Evolutionary conservation across 2,329 filamentous ascomycete species (phyloP), one percentile per base, ranked within the genome.

Genomic region (Alternaria postmessia): DNA sequence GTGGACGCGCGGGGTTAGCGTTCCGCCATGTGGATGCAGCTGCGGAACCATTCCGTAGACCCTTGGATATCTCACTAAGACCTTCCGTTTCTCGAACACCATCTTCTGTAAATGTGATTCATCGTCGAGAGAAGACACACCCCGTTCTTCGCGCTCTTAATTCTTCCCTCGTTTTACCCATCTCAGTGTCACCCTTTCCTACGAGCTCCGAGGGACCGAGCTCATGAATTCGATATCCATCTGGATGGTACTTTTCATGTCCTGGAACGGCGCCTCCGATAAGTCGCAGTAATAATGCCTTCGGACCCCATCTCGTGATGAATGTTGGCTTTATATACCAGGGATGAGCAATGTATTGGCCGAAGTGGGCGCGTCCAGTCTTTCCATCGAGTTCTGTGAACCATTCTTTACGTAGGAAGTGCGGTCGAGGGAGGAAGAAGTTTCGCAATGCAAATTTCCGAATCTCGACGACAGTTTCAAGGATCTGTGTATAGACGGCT

Each of bases 321-420:
- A 73, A 64, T 0, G 67, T 70, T 3, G 71, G 51, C 32, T 68
- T 65, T 38, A 75, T 59, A 36, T 76, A 75, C 77, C 76, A 76
- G 3, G 72, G 74, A 57, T 75, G 66, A n/a, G 49, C 57, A 3
- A 66, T 60, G 30, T 73, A 76, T 7, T 62, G 41, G 3, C 18
- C 61, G 32, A 58, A 60, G 46, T 68, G 54, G 42, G 66, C 73
- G 16, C 68, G 65, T 9, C 30, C 30, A 32, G 30, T 32, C 30
- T 32, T 32, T 32, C 30, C 30, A 12, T 32, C 30, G 11, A 32
- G 30, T 12, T 32, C 30, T 32, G 30, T 32, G 0, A 32, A 32
- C 30, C 30, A 32, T 32, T 32, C 30, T 3, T 32, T 32, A 12
- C 30, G 30, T 32, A 32, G 30, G 30, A 32, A 12, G 30, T 32